Evolutionary conservation across 192 early-diverging fungal species (phyloP).

Genomic region (Kickxella alabastrina): DNA sequence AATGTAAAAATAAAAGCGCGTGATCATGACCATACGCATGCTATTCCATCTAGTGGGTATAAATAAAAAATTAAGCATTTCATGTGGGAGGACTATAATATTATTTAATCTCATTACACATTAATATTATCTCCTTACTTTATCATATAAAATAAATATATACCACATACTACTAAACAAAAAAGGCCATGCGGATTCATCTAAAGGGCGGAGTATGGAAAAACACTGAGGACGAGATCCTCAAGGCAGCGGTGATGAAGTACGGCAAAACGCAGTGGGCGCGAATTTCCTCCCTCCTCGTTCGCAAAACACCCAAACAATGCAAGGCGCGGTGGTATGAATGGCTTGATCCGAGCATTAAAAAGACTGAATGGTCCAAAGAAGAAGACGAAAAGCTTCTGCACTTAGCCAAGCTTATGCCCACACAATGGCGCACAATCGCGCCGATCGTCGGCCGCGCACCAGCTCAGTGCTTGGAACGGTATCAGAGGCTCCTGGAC

Average conservation of each 20-base stretch:
- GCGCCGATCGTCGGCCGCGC: conserved; percentile 97
- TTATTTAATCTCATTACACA: too few relatives aligned
- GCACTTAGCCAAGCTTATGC: conserved; percentile 98
- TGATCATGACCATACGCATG: too few relatives aligned
- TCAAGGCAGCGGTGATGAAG: conserved; percentile 97
- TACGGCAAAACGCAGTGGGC: conserved; percentile 99
- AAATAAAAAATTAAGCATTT: too few relatives aligned
- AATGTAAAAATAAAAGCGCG: too few relatives aligned
- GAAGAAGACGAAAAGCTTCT: conserved; percentile 98
- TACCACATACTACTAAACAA: too few relatives aligned
- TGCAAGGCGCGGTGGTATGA: conserved; percentile 99
- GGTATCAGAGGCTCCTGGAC: conserved; percentile 93
- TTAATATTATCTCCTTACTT: too few relatives aligned
- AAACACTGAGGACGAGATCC: conserved; percentile 98
- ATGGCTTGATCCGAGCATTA: conserved; percentile 98
- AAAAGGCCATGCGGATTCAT: conserved; percentile 25
- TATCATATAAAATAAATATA: too few relatives aligned
- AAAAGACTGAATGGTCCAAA: conserved; percentile 98
- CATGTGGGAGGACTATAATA: too few relatives aligned
- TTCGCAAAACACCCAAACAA: conserved; percentile 94
- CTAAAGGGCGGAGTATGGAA: conserved; percentile 93
- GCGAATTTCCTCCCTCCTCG: conserved; percentile 92
- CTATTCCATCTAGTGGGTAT: too few relatives aligned
- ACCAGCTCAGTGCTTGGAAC: conserved; percentile 92
- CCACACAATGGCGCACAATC: conserved; percentile 98